Percentiles rank a stretch among this genome's conserved stretches.
These are phyloP conservation scores for Prunus padus DNA, from an alignment of 306 rosid genomes.

Conservation along the genomic window DNA sequence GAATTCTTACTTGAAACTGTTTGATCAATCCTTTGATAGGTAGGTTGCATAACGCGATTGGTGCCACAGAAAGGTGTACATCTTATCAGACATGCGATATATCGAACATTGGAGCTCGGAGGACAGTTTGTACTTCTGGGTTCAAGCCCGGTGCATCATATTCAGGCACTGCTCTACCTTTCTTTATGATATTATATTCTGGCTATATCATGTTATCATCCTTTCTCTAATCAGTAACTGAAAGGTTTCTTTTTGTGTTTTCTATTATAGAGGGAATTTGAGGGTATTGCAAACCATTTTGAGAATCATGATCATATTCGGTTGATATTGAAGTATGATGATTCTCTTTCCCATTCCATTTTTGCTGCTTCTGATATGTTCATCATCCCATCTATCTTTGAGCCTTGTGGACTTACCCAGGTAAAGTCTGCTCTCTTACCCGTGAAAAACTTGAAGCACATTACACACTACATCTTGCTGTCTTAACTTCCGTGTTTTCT, in stretches of 20 bases:
- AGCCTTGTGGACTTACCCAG: slow-evolving; percentile 99
- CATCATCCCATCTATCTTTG: slow-evolving; percentile 92
- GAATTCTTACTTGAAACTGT: slow-evolving; percentile 10
- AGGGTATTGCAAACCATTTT: slow-evolving; percentile 75
- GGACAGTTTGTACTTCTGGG: slow-evolving; percentile 98
- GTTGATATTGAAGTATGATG: slow-evolving; percentile 84
- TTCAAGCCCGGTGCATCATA: slow-evolving; percentile 88
- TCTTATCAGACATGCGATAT: slow-evolving; percentile 91
- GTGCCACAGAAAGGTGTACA: slow-evolving; percentile 99
- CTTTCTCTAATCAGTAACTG: neutral
- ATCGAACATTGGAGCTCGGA: slow-evolving; percentile 77
- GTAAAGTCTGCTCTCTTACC: slow-evolving; percentile 36
- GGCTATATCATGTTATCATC: neutral
- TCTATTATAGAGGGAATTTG: slow-evolving; percentile 76
- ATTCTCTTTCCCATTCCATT: slow-evolving; percentile 83
- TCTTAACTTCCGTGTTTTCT: slow-evolving; percentile 4
- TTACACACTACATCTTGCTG: neutral
- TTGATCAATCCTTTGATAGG: slow-evolving; percentile 48
- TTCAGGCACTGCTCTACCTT: slow-evolving; percentile 57
- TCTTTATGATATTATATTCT: neutral
- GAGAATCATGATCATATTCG: slow-evolving; percentile 69
- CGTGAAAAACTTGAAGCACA: slow-evolving; percentile 17
- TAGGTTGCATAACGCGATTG: slow-evolving; percentile 92
- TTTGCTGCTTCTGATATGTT: slow-evolving; percentile 92
- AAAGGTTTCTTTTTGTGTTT: slow-evolving; percentile 17